Percentiles rank a stretch among this genome's conserved stretches.
phyloP scores from a whole-genome alignment of 164 flowering plant species.

The Cinnamomum chago region DNA sequence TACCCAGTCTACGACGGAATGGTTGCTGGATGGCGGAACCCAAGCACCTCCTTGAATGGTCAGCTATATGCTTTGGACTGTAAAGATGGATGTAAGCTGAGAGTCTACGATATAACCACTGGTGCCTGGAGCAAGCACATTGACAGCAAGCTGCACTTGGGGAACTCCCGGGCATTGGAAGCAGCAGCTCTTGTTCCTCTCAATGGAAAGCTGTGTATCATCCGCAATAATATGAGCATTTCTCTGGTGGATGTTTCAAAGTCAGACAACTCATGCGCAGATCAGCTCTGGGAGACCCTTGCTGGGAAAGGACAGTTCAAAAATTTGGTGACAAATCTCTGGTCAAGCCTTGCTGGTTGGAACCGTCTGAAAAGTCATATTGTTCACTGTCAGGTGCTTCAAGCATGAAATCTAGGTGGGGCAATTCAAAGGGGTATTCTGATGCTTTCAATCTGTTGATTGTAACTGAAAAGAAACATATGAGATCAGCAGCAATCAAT shows the following conservation, averaged over 20 bases:
- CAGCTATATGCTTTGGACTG: slow-evolving; percentile 76
- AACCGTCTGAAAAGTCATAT: slow-evolving; percentile 64
- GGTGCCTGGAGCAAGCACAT: slow-evolving; percentile 70
- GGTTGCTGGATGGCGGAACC: slow-evolving; percentile 86
- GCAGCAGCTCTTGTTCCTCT: slow-evolving; percentile 74
- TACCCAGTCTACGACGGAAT: slow-evolving; percentile 64
- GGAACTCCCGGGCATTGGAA: slow-evolving; percentile 67
- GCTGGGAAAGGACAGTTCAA: slow-evolving; percentile 70
- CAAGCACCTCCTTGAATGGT: slow-evolving; percentile 53
- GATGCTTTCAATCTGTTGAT: neutral
- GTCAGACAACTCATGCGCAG: slow-evolving; percentile 27
- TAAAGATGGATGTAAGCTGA: slow-evolving; percentile 77
- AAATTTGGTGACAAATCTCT: slow-evolving; percentile 53
- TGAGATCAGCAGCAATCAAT: neutral
- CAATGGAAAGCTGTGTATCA: slow-evolving; percentile 64
- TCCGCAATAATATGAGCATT: slow-evolving; percentile 78
- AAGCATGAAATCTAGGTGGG: slow-evolving; percentile 28
- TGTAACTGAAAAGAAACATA: neutral
- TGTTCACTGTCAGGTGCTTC: slow-evolving; percentile 78
- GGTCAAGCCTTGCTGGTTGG: slow-evolving; percentile 69
- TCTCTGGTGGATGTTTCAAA: slow-evolving; percentile 60
- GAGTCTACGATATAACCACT: slow-evolving; percentile 52
- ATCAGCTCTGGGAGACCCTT: slow-evolving; percentile 70
- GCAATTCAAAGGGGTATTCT: neutral
- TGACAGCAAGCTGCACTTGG: slow-evolving; percentile 68